A percentile compares a stretch with the other conserved stretches of the same genome.
Conservation (phyloP, 208 protist genomes). For the Naegleria lovaniensis region DNA sequence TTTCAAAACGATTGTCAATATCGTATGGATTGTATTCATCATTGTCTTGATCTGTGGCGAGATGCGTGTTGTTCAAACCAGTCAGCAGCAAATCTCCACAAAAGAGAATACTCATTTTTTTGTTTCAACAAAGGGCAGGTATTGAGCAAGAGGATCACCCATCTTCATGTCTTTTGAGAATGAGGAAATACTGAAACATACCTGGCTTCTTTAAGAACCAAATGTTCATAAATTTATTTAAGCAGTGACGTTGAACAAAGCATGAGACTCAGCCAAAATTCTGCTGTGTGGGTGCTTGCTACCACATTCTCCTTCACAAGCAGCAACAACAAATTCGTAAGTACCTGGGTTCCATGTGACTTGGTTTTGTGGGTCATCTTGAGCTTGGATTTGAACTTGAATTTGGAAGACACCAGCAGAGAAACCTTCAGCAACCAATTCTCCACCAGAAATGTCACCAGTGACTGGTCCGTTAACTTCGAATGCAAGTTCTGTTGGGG, state of each 20-base stretch:
- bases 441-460: constrained; percentile 29
- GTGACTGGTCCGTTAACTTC: constrained; percentile 19
- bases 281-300: constrained; percentile 38
- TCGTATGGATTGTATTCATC: no score
- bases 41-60: no score
- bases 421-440: constrained; percentile 33
- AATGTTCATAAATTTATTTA: constrained; percentile 29
- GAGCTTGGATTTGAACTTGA: constrained; percentile 35
- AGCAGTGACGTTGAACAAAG: constrained; percentile 36
- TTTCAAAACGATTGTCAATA: no score
- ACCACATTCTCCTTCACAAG: constrained; percentile 46
- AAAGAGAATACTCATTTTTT: no score
- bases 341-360: constrained; percentile 35
- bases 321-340: constrained; percentile 37
- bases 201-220: no score
- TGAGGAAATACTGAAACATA: no score
- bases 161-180: no score
- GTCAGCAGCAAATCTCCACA: no score
- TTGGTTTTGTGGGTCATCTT: constrained; percentile 29
- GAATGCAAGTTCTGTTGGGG: not conserved
- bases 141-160: no score
- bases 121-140: no score
- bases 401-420: constrained; percentile 33
- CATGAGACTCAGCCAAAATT: constrained; percentile 27
- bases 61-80: no score